A percentile compares a stretch with the other conserved stretches of the same genome.
Conservation (phyloP, 2,329 filamentous ascomycete genomes). For the Botryotinia calthae region DNA sequence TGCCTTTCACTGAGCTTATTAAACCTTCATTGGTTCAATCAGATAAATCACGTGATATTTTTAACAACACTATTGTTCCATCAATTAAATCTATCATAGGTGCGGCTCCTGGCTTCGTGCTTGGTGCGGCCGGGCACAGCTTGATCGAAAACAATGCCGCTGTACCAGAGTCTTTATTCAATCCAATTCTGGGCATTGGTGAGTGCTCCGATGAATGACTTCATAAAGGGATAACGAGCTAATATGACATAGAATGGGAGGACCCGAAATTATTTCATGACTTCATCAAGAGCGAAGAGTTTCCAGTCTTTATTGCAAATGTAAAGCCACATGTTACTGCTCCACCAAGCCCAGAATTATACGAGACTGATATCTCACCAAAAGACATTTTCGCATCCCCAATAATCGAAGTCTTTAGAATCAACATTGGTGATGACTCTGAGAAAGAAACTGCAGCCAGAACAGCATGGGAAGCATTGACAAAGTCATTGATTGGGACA, state of each 20-base stretch:
- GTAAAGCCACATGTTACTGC: neutral
- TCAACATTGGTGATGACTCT: neutral
- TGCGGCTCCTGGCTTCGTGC: neutral
- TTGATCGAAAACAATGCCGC: neutral
- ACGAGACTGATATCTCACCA: neutral
- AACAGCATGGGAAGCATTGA: neutral
- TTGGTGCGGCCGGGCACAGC: neutral
- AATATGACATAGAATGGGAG: neutral
- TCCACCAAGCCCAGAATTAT: neutral
- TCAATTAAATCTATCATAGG: neutral
- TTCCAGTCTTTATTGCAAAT: neutral
- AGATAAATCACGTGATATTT: neutral
- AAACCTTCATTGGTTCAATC: neutral
- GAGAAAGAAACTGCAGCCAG: neutral
- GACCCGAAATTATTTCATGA: neutral
- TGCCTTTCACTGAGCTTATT: conserved; percentile 4
- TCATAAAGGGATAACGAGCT: neutral
- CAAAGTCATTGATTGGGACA: neutral
- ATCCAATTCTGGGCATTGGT: neutral
- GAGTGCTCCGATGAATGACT: too few species aligned
- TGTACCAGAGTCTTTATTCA: neutral
- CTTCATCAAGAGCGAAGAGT: neutral
- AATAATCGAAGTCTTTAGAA: conserved; percentile 7
- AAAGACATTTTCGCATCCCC: conserved; percentile 7
- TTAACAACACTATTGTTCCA: neutral